phyloP scores from a whole-genome alignment of 2,329 filamentous ascomycete genomes.

The Aspergillus spinulosporus region DNA sequence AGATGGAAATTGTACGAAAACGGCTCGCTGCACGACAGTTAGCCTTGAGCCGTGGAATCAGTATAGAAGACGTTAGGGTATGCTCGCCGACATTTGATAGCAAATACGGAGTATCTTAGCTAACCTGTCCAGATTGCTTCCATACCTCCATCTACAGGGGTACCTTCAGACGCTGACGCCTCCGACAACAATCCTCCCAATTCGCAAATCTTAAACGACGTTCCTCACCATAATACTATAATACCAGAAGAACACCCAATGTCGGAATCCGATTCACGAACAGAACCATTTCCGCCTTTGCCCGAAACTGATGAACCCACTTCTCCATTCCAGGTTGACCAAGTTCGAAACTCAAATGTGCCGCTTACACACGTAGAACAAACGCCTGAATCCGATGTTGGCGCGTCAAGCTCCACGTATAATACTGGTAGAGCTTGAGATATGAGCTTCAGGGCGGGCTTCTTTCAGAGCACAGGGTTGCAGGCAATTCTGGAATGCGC shows the following conservation, averaged over 20 bases:
- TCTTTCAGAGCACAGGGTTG: conserved; percentile 9
- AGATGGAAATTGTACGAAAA: conserved; percentile 54
- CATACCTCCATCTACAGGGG: conserved; percentile 13
- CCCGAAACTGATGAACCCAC: conserved; percentile 13
- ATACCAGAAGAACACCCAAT: conserved; percentile 18
- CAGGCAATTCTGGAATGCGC: conserved; percentile 9
- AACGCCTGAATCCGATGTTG: neutral
- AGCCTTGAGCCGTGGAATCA: conserved; percentile 56
- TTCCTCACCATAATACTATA: conserved; percentile 5
- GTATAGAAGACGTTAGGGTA: conserved; percentile 34
- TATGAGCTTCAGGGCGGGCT: neutral
- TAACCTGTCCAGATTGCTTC: conserved; percentile 17
- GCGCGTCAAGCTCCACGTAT: neutral
- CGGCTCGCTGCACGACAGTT: conserved; percentile 57
- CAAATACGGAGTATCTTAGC: neutral
- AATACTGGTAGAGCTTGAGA: neutral
- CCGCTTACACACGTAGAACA: neutral
- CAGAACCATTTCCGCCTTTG: conserved; percentile 40
- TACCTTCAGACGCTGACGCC: conserved; percentile 13
- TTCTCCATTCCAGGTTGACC: conserved; percentile 9
- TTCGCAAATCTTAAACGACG: conserved; percentile 16
- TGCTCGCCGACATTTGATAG: neutral
- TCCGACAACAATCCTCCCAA: conserved; percentile 12
- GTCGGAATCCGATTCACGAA: conserved; percentile 24
- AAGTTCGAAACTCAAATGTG: neutral